Conservation (phyloP, 1,284 basidiomycete species). For the Ceratobasidium sp. region DNA sequence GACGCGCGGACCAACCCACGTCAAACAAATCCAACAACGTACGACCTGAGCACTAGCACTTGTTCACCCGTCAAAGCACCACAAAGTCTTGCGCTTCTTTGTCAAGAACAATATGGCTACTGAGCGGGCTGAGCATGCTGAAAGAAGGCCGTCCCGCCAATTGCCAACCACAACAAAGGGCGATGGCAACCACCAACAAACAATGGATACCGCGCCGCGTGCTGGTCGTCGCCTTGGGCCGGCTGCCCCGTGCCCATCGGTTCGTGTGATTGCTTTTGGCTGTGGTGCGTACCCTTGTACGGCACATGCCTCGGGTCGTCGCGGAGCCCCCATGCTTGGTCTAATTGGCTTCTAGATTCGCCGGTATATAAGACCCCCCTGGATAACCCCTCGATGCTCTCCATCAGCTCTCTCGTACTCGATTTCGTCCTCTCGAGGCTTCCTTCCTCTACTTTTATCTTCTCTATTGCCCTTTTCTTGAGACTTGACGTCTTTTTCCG, state of each 20-base stretch:
- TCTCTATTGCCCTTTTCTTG: background rate
- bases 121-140: background rate
- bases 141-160: background rate
- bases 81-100: background rate
- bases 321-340: background rate
- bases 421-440: background rate
- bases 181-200: slow-evolving; percentile 16
- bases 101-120: background rate
- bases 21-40: background rate
- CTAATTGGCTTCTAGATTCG: background rate
- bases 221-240: slow-evolving; percentile 7
- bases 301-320: slow-evolving; percentile 2
- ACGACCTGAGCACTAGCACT: background rate
- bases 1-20: background rate
- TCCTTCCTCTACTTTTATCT: background rate
- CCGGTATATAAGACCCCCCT: slow-evolving; percentile 15
- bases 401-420: slow-evolving; percentile 10
- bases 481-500: slow-evolving; percentile 37
- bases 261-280: background rate
- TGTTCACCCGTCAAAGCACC: background rate
- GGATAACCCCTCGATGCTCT: background rate
- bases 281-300: slow-evolving; percentile 9
- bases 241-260: background rate
- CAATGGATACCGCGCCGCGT: slow-evolving; percentile 26
- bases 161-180: slow-evolving; percentile 17